phyloP scores from a whole-genome alignment of 176 grass and related monocot species.

The Eragrostis curvula region DNA sequence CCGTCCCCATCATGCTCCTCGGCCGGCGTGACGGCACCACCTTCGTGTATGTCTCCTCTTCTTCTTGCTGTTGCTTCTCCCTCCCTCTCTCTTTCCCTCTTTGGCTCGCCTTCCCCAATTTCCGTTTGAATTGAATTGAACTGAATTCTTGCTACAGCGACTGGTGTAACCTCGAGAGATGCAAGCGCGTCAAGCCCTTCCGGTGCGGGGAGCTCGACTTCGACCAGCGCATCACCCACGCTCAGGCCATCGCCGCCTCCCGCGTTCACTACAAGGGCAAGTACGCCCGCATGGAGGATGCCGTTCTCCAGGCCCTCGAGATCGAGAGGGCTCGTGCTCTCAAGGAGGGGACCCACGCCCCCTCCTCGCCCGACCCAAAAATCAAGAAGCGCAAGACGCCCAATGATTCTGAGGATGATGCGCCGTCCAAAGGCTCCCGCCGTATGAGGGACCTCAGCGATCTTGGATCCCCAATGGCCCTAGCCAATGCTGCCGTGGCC shows the following conservation, averaged over 20 bases:
- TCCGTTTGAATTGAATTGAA: not conserved
- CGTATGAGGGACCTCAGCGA: conserved; percentile 82
- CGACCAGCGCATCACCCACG: conserved; percentile 52
- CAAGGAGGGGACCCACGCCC: not conserved
- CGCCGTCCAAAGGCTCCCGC: conserved; percentile 30
- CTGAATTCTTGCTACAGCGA: conserved; percentile 35
- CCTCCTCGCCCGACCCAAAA: not conserved
- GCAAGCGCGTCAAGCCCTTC: conserved; percentile 77
- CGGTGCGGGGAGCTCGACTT: conserved; percentile 65
- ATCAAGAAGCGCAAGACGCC: conserved; percentile 68
- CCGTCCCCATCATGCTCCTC: conserved; percentile 68
- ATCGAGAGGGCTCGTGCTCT: conserved; percentile 39
- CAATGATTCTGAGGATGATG: conserved; percentile 73
- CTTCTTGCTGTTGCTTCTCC: not conserved
- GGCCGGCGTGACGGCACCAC: conserved; percentile 55
- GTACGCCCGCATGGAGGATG: conserved; percentile 64
- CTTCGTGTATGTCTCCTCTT: conserved; percentile 22
- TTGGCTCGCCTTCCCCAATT: too few species aligned
- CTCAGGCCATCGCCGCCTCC: conserved; percentile 1
- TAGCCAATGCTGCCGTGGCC: not conserved
- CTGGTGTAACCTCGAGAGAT: conserved; percentile 65
- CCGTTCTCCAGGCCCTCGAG: conserved; percentile 58
- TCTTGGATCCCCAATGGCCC: conserved; percentile 17
- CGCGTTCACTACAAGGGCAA: conserved; percentile 10
- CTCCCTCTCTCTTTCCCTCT: not conserved